Conservation (phyloP, 192 early-diverging fungal genomes). For the Coemansia sp. region DNA sequence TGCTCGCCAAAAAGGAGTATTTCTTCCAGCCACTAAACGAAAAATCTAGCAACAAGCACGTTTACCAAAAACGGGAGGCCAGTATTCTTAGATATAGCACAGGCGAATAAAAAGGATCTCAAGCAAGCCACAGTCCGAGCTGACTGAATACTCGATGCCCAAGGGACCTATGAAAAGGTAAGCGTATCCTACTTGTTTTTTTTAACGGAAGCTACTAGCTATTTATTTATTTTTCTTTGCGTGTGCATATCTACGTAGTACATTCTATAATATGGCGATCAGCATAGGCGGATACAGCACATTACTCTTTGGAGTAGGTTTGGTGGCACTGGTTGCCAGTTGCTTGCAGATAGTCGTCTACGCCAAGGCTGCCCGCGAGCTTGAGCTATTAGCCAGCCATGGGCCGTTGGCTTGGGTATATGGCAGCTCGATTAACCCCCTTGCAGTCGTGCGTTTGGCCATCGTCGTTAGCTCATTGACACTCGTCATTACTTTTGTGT, state of each 20-base stretch:
- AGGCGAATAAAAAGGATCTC: neutral
- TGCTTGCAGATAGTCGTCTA: constrained; percentile 27
- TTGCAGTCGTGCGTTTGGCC: constrained; percentile 3
- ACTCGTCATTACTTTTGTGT: constrained; percentile 5
- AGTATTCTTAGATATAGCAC: neutral
- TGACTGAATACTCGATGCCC: neutral
- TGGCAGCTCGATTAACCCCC: constrained; percentile 8
- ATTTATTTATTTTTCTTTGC: neutral
- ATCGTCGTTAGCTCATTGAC: constrained; percentile 15
- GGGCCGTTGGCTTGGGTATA: neutral
- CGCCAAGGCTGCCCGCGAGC: constrained; percentile 5
- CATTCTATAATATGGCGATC: constrained; percentile 5
- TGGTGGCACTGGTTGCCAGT: constrained; percentile 22
- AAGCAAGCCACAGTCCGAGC: neutral
- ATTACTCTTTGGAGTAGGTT: constrained; percentile 33
- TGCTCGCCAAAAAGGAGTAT: neutral
- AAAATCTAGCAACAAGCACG: neutral
- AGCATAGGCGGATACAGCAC: constrained; percentile 32
- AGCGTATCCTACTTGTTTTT: neutral
- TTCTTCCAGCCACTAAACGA: neutral
- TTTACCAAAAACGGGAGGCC: neutral
- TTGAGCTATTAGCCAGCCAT: neutral
- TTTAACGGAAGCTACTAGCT: neutral
- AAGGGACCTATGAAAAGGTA: neutral
- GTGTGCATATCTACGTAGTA: neutral